Conservation (phyloP, 495 filamentous ascomycete species). For the Penicillium diatomitis region DNA sequence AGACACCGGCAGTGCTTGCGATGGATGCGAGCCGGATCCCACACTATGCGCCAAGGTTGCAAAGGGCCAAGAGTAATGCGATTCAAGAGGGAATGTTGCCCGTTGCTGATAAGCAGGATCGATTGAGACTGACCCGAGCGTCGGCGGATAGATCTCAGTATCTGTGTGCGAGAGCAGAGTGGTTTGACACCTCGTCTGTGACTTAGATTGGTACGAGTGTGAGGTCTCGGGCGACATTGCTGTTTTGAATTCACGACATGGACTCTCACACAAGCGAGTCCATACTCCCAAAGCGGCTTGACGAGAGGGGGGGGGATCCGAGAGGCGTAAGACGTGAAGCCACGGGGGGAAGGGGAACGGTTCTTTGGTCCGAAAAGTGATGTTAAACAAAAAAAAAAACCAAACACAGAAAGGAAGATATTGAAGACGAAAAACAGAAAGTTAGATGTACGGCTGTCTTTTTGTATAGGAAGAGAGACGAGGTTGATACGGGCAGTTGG, state of each 20-base stretch:
- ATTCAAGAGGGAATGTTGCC: background rate
- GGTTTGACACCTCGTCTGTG: conserved; percentile 8
- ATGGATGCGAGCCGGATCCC: conserved; percentile 2
- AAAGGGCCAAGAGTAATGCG: conserved; percentile 8
- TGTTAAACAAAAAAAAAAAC: too few relatives aligned
- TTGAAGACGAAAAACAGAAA: conserved; percentile 1
- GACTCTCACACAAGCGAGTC: conserved; percentile 8
- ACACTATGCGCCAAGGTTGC: conserved; percentile 3
- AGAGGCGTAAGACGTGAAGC: too few relatives aligned
- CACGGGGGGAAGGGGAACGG: too few relatives aligned
- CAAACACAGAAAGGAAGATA: background rate
- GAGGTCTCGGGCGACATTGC: conserved; percentile 13
- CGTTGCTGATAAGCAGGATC: conserved; percentile 9
- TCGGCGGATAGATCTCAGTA: conserved; percentile 2
- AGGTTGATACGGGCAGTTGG: too few relatives aligned
- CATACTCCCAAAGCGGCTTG: conserved; percentile 5
- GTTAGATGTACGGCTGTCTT: background rate
- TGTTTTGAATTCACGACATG: conserved; percentile 9
- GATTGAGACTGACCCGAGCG: conserved; percentile 9
- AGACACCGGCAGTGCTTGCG: conserved; percentile 1
- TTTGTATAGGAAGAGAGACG: too few relatives aligned
- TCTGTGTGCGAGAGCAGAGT: conserved; percentile 5
- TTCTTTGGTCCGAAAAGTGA: too few relatives aligned
- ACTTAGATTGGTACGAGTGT: conserved; percentile 16
- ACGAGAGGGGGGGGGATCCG: background rate